These are phyloP conservation scores for Trametes cingulata DNA, from an alignment of 768 basidiomycete genomes.

Conservation along the genomic window DNA sequence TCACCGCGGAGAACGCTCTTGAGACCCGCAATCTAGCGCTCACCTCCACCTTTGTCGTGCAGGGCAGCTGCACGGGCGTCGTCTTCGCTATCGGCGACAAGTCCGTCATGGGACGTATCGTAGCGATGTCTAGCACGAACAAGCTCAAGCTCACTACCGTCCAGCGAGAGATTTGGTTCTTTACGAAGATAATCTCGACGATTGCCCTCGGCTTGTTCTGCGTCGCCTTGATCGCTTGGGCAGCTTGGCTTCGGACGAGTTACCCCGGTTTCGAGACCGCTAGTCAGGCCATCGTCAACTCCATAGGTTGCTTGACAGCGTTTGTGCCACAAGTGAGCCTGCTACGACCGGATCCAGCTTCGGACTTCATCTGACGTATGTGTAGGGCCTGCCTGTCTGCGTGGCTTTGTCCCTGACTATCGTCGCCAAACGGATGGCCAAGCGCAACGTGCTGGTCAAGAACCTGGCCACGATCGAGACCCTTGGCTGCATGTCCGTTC, in stretches of 20 bases:
- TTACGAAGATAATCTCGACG: slow-evolving; percentile 52
- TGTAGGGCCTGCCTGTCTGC: slow-evolving; percentile 42
- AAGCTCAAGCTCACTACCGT: slow-evolving; percentile 49
- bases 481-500: slow-evolving; percentile 58
- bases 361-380: slow-evolving; percentile 17
- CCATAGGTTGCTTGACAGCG: slow-evolving; percentile 53
- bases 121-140: slow-evolving; percentile 50
- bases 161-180: slow-evolving; percentile 50
- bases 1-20: slow-evolving; percentile 32
- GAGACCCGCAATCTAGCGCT: slow-evolving; percentile 61
- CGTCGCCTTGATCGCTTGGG: slow-evolving; percentile 39
- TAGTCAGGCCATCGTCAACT: slow-evolving; percentile 52
- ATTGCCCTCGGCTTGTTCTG: slow-evolving; percentile 42
- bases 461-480: slow-evolving; percentile 68
- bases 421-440: slow-evolving; percentile 45
- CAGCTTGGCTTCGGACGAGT: slow-evolving; percentile 40
- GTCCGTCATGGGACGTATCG: slow-evolving; percentile 51
- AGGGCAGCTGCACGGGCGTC: slow-evolving; percentile 48
- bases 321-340: slow-evolving; percentile 54
- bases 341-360: not conserved
- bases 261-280: slow-evolving; percentile 50
- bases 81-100: slow-evolving; percentile 51
- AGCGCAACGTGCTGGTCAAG: slow-evolving; percentile 53
- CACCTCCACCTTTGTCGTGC: slow-evolving; percentile 55
- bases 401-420: slow-evolving; percentile 55